Evolutionary conservation across 768 basidiomycete genomes (phyloP).

Genomic region (Pleurotus cornucopiae): DNA sequence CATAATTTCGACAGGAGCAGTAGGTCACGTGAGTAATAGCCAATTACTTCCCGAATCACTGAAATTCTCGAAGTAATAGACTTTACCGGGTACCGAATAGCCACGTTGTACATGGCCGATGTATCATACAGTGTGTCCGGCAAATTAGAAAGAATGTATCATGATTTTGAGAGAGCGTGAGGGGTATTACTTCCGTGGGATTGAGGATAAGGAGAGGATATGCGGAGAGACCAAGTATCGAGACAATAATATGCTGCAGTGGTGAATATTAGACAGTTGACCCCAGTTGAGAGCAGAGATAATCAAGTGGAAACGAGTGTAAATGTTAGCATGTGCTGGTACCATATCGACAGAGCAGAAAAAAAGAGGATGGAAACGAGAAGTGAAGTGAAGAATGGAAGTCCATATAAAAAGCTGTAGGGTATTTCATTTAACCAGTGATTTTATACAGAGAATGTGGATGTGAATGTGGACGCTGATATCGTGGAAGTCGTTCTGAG

Average conservation of each 20-base stretch:
- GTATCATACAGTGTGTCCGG: not conserved
- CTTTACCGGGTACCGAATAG: not conserved
- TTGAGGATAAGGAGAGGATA: not conserved
- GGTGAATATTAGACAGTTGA: not conserved
- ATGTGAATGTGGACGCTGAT: not conserved
- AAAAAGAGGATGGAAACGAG: not conserved
- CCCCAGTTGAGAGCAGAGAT: not conserved
- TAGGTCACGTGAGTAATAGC: no score
- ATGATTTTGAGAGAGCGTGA: not conserved
- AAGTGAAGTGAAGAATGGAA: not conserved
- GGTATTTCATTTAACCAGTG: not conserved
- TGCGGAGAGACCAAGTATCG: not conserved
- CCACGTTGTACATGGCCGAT: not conserved
- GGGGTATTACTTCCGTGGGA: not conserved
- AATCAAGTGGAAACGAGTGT: slow-evolving; percentile 6
- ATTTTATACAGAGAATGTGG: not conserved
- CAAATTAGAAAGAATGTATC: not conserved
- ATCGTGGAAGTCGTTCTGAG: not conserved
- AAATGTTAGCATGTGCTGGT: not conserved
- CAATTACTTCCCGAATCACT: no score
- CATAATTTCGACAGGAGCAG: no score
- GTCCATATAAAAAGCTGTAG: not conserved
- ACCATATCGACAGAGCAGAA: no score
- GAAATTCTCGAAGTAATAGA: no score
- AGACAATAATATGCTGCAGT: slow-evolving; percentile 8